These are phyloP conservation scores for Petrea volubilis DNA, from an alignment of 257 asterid genomes.

Conservation along the genomic window DNA sequence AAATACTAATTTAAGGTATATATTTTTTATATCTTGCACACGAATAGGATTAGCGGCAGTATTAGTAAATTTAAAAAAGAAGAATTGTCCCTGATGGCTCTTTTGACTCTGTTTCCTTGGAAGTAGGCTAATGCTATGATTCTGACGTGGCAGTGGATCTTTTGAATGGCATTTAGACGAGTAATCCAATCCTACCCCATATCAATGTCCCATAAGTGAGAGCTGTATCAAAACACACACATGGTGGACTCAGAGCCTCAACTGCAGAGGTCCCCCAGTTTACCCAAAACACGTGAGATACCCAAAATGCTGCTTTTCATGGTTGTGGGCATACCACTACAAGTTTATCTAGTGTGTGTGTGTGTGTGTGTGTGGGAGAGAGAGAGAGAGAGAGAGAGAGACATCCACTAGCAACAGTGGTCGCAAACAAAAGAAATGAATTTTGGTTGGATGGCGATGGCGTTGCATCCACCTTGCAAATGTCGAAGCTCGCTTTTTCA, in stretches of 20 bases:
- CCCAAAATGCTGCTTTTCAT: not conserved
- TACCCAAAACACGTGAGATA: slow-evolving; percentile 14
- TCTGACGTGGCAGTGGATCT: no score
- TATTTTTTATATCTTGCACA: no score
- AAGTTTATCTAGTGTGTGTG: not conserved
- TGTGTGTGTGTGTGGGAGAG: not conserved
- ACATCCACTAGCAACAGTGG: not conserved
- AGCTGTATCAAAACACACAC: no score
- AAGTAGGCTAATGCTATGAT: no score
- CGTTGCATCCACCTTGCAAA: not conserved
- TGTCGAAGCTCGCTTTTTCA: not conserved
- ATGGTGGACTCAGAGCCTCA: slow-evolving; percentile 1
- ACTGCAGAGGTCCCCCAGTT: not conserved
- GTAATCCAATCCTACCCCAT: no score
- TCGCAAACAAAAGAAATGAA: not conserved
- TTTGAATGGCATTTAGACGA: no score
- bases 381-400: not conserved
- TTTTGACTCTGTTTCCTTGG: no score
- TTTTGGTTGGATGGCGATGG: not conserved
- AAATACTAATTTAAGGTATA: no score
- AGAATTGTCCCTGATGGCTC: no score
- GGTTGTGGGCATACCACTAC: slow-evolving; percentile 12
- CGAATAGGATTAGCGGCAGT: no score
- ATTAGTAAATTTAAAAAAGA: no score
- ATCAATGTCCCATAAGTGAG: no score